Base-by-base conservation (phyloP, 331 rosid genomes). In the Malus hybrid region DNA sequence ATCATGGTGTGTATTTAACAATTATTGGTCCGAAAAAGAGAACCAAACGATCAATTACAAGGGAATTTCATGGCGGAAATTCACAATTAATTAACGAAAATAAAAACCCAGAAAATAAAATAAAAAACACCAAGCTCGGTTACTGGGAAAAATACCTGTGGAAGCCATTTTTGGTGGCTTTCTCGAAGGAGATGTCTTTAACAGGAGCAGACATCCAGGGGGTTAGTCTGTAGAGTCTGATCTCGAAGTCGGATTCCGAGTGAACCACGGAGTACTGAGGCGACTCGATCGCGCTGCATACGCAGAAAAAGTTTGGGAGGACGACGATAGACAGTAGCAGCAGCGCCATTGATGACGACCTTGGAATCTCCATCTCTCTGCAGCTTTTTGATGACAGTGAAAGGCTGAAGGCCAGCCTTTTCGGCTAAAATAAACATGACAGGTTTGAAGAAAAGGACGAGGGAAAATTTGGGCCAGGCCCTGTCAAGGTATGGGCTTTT, bases 131-230 rank as follows among this genome's bases (percentile, higher is more conserved):
- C 24, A 33, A 64, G 9, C 46, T 12, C 13, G 27, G 32, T 61
- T 7, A 16, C 2, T 18, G 60, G 65, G 15, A 0, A 48, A 48
- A 6, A 34, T 55, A 87, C 97, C 92, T 82, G 82, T 93, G 98
- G 86, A 89, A 93, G 78, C 93, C 98, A 54, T 77, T 79, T 83
- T 77, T 79, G 50, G 94, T 85, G 80, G 97, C 96, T 78, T 86
- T 89, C 27, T 74, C 33, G 71, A 93, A 93, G 83, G 94, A 93
- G 73, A 81, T 72, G 78, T 80, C 80, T 12, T 39, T 67, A 34
- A 83, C 79, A 2, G 80, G 81, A 74, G 97, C 94, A 28, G 96
- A 83, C 81, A 91, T 86, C 97, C 97, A 88, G 0, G 82, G 52
- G 67, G 86, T 78, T n/a, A 7, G 46, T 31, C 84, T 65, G 72